Conservation (phyloP, 164 flowering plant species). For the Aristolochia californica region DNA sequence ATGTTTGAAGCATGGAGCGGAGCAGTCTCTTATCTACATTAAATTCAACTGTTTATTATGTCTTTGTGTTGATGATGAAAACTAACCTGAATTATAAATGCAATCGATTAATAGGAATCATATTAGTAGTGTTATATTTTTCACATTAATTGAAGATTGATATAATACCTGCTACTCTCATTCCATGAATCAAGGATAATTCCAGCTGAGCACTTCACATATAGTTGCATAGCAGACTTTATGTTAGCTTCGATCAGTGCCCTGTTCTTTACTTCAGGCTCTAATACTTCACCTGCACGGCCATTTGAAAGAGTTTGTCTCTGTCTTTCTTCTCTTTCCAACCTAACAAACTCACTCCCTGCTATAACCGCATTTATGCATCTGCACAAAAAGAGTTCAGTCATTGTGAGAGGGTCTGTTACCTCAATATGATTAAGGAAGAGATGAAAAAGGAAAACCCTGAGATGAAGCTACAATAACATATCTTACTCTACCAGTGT, state of each 20-base stretch:
- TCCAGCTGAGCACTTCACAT: constrained; percentile 61
- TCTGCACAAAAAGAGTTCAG: constrained; percentile 37
- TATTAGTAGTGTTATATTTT: no score
- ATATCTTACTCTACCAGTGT: no score
- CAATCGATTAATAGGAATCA: no score
- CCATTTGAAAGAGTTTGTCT: constrained; percentile 48
- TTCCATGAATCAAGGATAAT: constrained; percentile 72
- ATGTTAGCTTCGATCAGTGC: constrained; percentile 59
- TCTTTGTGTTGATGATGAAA: no score
- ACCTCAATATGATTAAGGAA: neutral
- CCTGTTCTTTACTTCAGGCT: constrained; percentile 38
- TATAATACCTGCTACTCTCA: constrained; percentile 61
- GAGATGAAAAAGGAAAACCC: neutral
- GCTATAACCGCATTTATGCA: constrained; percentile 88
- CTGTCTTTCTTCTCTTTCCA: constrained; percentile 71
- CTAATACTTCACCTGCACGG: constrained; percentile 33
- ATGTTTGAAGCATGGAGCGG: no score
- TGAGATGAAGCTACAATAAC: neutral
- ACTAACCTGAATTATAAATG: no score
- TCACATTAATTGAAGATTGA: no score
- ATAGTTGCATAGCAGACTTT: constrained; percentile 72
- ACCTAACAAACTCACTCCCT: constrained; percentile 71
- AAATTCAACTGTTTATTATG: no score
- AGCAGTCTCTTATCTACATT: no score
- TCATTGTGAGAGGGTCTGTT: neutral